Conservation (phyloP, 2,329 filamentous ascomycete genomes). For the Plenodomus tracheiphilus region DNA sequence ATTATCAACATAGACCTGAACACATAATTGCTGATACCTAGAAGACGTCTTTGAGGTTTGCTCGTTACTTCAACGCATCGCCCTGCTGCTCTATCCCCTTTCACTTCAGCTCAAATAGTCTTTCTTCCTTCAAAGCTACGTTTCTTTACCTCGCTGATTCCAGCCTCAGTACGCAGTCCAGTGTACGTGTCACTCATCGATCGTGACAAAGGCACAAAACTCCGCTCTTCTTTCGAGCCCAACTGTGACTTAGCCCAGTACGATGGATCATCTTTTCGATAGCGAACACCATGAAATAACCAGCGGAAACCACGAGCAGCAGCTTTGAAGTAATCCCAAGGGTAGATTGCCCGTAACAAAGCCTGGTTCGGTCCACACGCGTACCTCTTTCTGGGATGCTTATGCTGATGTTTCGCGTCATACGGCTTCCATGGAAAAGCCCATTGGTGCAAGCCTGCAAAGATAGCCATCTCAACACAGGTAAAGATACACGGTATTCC, state of each 20-base stretch:
- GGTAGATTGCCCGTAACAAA: slow-evolving; percentile 72
- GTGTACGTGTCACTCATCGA: background rate
- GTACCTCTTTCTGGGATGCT: slow-evolving; percentile 46
- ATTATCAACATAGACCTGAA: too few relatives aligned
- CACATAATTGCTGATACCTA: too few relatives aligned
- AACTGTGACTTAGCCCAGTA: slow-evolving; percentile 29
- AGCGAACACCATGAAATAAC: slow-evolving; percentile 74
- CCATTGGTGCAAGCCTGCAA: slow-evolving; percentile 77
- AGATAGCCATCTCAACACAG: slow-evolving; percentile 83
- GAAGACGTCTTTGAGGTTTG: background rate
- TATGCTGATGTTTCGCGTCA: slow-evolving; percentile 35
- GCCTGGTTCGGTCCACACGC: slow-evolving; percentile 68
- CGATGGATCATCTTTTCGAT: slow-evolving; percentile 52
- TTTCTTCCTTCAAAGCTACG: background rate
- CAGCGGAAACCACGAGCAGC: slow-evolving; percentile 77
- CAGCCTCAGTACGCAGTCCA: background rate
- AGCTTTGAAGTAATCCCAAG: slow-evolving; percentile 82
- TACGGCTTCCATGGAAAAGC: slow-evolving; percentile 81
- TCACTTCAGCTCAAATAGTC: background rate
- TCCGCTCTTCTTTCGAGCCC: background rate
- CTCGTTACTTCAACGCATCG: too few relatives aligned
- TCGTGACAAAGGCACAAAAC: background rate
- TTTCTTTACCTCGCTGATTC: background rate
- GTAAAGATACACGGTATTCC: slow-evolving; percentile 78
- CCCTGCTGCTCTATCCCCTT: too few relatives aligned